A percentile compares a stretch with the other conserved stretches of the same genome.
phyloP scores from a whole-genome alignment of 306 rosid species.

The Cucumis hystrix region DNA sequence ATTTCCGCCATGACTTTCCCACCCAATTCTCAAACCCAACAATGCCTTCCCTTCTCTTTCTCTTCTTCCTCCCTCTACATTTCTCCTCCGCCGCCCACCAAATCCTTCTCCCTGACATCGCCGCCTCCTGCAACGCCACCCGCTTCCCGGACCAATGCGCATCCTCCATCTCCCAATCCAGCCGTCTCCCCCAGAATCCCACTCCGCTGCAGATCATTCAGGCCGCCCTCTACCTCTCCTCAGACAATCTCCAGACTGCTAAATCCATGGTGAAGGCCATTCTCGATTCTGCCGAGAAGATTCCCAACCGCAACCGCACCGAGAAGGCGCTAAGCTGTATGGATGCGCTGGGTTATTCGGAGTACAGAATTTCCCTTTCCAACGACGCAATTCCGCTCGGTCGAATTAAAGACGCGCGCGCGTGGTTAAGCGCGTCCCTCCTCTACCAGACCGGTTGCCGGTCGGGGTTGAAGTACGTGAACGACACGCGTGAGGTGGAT shows the following conservation, averaged over 20 bases:
- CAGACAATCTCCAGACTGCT: conserved; percentile 45
- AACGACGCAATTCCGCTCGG: conserved; percentile 27
- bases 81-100: conserved; percentile 33
- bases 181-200: conserved; percentile 17
- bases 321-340: conserved; percentile 45
- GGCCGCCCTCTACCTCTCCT: conserved; percentile 29
- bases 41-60: conserved; percentile 39
- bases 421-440: conserved; percentile 60
- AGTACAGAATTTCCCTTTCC: conserved; percentile 38
- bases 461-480: conserved; percentile 54
- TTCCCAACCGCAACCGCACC: conserved; percentile 39
- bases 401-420: conserved; percentile 41
- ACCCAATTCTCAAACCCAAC: background rate
- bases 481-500: conserved; percentile 48
- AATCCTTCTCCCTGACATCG: background rate
- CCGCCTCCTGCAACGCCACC: conserved; percentile 56
- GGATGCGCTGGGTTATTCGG: conserved; percentile 29
- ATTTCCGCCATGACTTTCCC: background rate
- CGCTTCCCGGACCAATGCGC: conserved; percentile 52
- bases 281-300: conserved; percentile 24
- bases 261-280: conserved; percentile 37
- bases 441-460: conserved; percentile 65
- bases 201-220: conserved; percentile 30
- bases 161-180: conserved; percentile 22
- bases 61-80: conserved; percentile 26